phyloP scores from a whole-genome alignment of 2,329 filamentous ascomycete species.

The Ceratocystis papillata region DNA sequence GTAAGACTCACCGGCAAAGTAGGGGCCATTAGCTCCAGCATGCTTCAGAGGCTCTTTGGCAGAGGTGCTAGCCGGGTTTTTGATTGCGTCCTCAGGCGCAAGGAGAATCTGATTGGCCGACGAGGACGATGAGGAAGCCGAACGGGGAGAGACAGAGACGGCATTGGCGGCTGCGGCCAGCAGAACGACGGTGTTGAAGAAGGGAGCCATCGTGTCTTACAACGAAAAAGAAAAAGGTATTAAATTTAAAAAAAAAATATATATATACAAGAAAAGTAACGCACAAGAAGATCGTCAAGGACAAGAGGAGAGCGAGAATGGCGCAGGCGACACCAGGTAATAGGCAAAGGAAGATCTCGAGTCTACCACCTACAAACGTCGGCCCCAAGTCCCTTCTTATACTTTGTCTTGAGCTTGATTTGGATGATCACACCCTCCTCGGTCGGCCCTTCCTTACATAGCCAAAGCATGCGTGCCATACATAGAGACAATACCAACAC shows the following conservation, averaged over 20 bases:
- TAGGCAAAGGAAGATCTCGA: background rate
- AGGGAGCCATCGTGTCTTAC: constrained; percentile 5
- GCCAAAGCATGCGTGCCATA: background rate
- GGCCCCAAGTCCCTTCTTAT: background rate
- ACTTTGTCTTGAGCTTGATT: too few species aligned
- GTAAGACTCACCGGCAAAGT: constrained; percentile 36
- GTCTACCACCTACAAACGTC: background rate
- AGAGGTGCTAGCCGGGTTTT: constrained; percentile 17
- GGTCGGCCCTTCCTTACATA: background rate
- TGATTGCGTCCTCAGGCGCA: constrained; percentile 21
- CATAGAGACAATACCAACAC: background rate
- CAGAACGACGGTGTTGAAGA: constrained; percentile 17
- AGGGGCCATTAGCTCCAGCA: constrained; percentile 45
- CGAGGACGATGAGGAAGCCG: background rate
- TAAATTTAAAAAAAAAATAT: background rate
- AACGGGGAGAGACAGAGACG: constrained; percentile 7
- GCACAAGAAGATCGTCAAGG: background rate
- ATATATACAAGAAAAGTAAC: background rate
- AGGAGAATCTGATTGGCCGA: constrained; percentile 13
- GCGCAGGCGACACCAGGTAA: background rate
- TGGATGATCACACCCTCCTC: background rate
- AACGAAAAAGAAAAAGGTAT: background rate
- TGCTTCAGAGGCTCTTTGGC: constrained; percentile 35
- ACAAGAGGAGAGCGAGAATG: constrained; percentile 7
- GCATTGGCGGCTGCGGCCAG: constrained; percentile 15